phyloP scores from a whole-genome alignment of 495 filamentous ascomycete species.

The Paragyromitra xinjiangensis region DNA sequence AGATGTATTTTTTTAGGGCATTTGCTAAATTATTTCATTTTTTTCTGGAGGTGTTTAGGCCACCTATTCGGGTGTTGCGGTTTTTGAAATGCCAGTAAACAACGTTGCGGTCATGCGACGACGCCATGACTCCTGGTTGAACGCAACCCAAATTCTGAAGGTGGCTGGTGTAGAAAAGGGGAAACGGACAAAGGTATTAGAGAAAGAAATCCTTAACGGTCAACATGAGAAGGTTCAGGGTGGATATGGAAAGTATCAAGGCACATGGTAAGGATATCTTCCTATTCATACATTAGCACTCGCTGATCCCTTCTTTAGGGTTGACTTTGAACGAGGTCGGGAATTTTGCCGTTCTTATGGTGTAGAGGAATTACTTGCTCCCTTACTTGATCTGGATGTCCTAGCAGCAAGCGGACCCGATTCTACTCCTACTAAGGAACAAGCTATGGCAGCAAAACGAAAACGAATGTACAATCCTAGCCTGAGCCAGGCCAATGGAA shows the following conservation, averaged over 20 bases:
- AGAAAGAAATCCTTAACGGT: constrained; percentile 95
- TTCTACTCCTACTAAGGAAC: constrained; percentile 98
- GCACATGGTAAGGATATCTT: constrained; percentile 72
- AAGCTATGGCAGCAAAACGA: constrained; percentile 96
- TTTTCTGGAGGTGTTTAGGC: constrained; percentile 66
- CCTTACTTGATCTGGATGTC: constrained; percentile 67
- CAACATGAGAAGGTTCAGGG: constrained; percentile 99
- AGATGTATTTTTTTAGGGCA: constrained; percentile 4
- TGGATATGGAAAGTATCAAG: constrained; percentile 98
- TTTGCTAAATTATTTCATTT: constrained; percentile 21
- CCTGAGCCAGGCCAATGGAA: constrained; percentile 71
- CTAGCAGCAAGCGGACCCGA: constrained; percentile 64
- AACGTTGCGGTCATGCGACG: constrained; percentile 91
- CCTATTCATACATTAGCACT: constrained; percentile 34
- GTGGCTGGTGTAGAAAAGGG: constrained; percentile 97
- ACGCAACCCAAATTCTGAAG: constrained; percentile 94
- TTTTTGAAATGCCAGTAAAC: constrained; percentile 98
- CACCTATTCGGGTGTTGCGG: constrained; percentile 90
- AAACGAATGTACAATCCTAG: constrained; percentile 84
- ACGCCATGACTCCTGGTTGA: constrained; percentile 89
- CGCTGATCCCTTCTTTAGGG: constrained; percentile 59
- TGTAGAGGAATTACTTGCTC: constrained; percentile 84
- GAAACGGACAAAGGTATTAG: constrained; percentile 93
- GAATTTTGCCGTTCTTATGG: constrained; percentile 94
- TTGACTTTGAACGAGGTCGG: constrained; percentile 86